phyloP scores from a whole-genome alignment of 108 stramenopile genomes.

The Cyclotella cryptica region DNA sequence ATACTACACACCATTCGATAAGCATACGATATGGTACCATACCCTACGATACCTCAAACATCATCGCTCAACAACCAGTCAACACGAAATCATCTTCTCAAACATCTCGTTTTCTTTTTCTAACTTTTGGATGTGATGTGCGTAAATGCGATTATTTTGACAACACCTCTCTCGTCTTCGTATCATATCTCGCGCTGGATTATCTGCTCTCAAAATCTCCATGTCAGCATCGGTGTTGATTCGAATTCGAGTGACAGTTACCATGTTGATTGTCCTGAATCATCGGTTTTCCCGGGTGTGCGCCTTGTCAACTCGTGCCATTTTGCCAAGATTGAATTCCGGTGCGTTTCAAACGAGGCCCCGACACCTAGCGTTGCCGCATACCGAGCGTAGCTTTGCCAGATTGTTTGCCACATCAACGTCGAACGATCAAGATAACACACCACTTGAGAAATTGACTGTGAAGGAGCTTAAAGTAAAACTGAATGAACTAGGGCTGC shows the following conservation, averaged over 20 bases:
- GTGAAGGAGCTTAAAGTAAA: slow-evolving; percentile 54
- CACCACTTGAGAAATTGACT: slow-evolving; percentile 40
- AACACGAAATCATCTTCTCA: no score
- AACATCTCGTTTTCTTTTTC: no score
- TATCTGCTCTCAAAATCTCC: neutral
- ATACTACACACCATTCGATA: no score
- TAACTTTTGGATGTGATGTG: no score
- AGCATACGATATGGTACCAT: no score
- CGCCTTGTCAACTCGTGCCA: slow-evolving; percentile 4
- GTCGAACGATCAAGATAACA: neutral
- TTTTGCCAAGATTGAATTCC: neutral
- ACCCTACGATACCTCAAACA: no score
- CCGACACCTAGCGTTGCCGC: neutral
- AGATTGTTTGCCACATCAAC: slow-evolving; percentile 19
- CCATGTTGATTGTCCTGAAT: slow-evolving; percentile 11
- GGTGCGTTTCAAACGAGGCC: neutral
- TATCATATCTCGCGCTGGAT: neutral
- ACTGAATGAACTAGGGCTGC: slow-evolving; percentile 39
- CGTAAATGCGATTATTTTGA: no score
- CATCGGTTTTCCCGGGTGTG: slow-evolving; percentile 2
- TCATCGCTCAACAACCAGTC: neutral
- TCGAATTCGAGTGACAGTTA: neutral
- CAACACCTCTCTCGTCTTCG: no score
- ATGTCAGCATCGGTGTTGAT: neutral
- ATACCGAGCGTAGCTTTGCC: neutral